Evolutionary conservation across 441 rosid species (phyloP).

Genomic region (Erysimum cheiri): DNA sequence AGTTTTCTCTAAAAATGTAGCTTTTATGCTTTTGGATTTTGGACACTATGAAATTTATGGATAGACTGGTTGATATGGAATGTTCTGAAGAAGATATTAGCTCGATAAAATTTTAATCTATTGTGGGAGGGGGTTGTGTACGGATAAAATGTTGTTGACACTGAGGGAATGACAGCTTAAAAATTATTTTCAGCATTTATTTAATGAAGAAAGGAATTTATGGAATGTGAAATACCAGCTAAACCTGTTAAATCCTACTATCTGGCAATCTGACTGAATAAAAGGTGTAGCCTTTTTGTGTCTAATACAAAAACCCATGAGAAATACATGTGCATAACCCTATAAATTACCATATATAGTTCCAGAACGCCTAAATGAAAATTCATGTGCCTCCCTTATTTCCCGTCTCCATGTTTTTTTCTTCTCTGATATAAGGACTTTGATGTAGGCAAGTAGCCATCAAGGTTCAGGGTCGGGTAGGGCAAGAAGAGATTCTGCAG

Average conservation of each 20-base stretch:
- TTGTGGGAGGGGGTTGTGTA: constrained; percentile 12
- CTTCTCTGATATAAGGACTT: constrained; percentile 31
- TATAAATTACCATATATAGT: constrained; percentile 3
- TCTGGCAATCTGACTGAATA: constrained; percentile 5
- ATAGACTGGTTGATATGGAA: constrained; percentile 1
- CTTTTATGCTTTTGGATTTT: constrained; percentile 25
- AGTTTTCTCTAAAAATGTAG: constrained; percentile 8
- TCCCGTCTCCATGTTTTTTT: neutral
- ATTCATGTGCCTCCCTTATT: neutral
- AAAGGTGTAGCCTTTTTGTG: constrained; percentile 23
- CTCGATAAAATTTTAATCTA: constrained; percentile 18
- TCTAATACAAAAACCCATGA: constrained; percentile 4
- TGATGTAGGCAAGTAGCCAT: constrained; percentile 55
- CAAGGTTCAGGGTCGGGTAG: constrained; percentile 73
- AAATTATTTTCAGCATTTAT: constrained; percentile 5
- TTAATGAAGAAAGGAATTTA: constrained; percentile 2
- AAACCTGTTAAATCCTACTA: constrained; percentile 22
- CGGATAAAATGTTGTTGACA: constrained; percentile 3
- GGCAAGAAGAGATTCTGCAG: constrained; percentile 82
- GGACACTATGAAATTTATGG: constrained; percentile 21
- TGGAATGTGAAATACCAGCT: constrained; percentile 1
- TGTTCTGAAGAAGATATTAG: constrained; percentile 16
- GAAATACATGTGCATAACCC: neutral
- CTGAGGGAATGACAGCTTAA: constrained; percentile 14
- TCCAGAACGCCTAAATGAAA: neutral